A percentile compares a stretch with the other conserved stretches of the same genome.
These are phyloP conservation scores for Tricladium varicosporioides DNA, from an alignment of 2,329 filamentous ascomycete species.

Conservation along the genomic window DNA sequence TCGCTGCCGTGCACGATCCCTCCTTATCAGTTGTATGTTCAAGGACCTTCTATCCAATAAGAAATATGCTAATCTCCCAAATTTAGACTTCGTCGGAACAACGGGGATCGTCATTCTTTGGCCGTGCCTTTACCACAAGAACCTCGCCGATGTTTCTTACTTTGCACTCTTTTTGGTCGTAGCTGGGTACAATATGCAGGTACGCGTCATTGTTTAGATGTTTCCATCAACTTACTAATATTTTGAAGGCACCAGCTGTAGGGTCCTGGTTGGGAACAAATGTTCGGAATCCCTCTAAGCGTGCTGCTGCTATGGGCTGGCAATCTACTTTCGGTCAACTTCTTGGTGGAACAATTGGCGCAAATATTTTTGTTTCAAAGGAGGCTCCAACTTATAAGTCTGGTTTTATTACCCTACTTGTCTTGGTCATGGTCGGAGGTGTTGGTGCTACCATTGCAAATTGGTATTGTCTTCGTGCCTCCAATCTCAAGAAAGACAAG, in stretches of 20 bases:
- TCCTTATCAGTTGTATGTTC: slow-evolving; percentile 8
- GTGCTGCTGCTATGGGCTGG: slow-evolving; percentile 31
- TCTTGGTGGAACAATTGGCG: slow-evolving; percentile 11
- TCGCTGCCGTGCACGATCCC: slow-evolving; percentile 9
- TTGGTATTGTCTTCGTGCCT: slow-evolving; percentile 14
- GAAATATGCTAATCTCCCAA: background rate
- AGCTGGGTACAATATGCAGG: slow-evolving; percentile 80
- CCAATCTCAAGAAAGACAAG: slow-evolving; percentile 26
- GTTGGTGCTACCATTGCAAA: slow-evolving; percentile 11
- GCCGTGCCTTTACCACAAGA: slow-evolving; percentile 8
- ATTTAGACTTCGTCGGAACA: slow-evolving; percentile 3
- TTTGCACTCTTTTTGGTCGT: slow-evolving; percentile 79
- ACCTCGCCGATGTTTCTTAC: slow-evolving; percentile 64
- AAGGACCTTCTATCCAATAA: background rate
- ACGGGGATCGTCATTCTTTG: slow-evolving; percentile 9
- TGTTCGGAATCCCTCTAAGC: slow-evolving; percentile 26
- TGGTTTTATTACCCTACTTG: slow-evolving; percentile 35
- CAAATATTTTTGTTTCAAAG: slow-evolving; percentile 11
- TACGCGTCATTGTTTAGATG: slow-evolving; percentile 53
- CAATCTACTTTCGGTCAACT: slow-evolving; percentile 32
- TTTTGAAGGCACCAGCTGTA: slow-evolving; percentile 9
- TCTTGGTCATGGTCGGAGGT: slow-evolving; percentile 25
- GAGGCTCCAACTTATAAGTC: slow-evolving; percentile 39
- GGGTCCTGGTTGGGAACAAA: slow-evolving; percentile 52
- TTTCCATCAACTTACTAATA: slow-evolving; percentile 54